phyloP scores from a whole-genome alignment of 2,329 filamentous ascomycete genomes.

The Fusarium zealandicum region DNA sequence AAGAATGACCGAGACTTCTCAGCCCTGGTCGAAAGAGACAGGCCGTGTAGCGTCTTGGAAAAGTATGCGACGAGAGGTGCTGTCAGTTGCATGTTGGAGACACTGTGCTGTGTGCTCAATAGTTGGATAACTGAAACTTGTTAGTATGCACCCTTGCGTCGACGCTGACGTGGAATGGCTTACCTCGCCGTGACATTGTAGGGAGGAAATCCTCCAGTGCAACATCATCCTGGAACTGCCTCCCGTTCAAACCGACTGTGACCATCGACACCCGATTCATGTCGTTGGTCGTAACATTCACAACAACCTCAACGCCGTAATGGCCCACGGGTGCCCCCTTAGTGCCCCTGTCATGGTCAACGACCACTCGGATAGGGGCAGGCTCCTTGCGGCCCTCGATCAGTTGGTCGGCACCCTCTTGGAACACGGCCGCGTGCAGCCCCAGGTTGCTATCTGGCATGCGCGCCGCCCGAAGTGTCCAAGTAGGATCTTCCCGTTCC shows the following conservation, averaged over 20 bases:
- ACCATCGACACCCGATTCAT: conserved; percentile 58
- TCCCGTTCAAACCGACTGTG: conserved; percentile 71
- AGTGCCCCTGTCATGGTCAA: conserved; percentile 73
- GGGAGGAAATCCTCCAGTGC: conserved; percentile 75
- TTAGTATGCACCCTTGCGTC: conserved; percentile 43
- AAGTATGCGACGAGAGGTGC: conserved; percentile 79
- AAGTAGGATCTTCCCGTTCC: conserved; percentile 82
- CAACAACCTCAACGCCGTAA: conserved; percentile 75
- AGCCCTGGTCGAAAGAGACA: conserved; percentile 68
- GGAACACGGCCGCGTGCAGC: conserved; percentile 73
- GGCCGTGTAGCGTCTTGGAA: conserved; percentile 74
- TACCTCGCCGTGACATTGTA: conserved; percentile 76
- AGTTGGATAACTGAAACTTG: conserved; percentile 69
- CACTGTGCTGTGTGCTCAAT: conserved; percentile 72
- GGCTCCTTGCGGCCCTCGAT: conserved; percentile 71
- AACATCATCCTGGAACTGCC: conserved; percentile 76
- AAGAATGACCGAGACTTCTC: conserved; percentile 74
- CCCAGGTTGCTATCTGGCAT: conserved; percentile 67
- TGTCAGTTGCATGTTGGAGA: conserved; percentile 69
- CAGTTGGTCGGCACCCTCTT: conserved; percentile 69
- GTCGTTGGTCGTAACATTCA: conserved; percentile 66
- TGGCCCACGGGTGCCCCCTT: conserved; percentile 71
- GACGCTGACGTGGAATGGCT: conserved; percentile 41
- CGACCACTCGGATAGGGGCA: conserved; percentile 73
- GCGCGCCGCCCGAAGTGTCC: conserved; percentile 77